These are phyloP conservation scores for Trichoderma semiorbis DNA, from an alignment of 2,329 filamentous ascomycete genomes.

Conservation along the genomic window DNA sequence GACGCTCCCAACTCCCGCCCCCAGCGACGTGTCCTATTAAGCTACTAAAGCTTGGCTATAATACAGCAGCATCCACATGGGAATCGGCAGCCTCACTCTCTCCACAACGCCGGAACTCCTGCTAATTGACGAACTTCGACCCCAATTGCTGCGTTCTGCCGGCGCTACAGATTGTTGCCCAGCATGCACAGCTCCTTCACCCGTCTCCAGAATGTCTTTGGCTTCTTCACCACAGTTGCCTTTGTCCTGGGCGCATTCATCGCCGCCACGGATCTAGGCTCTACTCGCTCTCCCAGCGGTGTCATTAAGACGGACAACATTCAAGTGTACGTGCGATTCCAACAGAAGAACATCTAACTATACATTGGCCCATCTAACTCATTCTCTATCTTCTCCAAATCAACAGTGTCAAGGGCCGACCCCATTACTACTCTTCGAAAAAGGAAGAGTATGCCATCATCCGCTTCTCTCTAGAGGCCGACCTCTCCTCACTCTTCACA, in stretches of 20 bases:
- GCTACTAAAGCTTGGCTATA: background rate
- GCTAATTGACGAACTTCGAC: background rate
- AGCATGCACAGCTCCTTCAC: constrained; percentile 85
- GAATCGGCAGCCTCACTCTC: background rate
- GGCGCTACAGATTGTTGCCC: constrained; percentile 25
- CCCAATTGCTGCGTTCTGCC: background rate
- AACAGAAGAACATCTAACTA: constrained; percentile 25
- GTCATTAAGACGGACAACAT: constrained; percentile 68
- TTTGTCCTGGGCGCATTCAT: constrained; percentile 77
- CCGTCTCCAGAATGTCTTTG: constrained; percentile 87
- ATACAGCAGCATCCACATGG: background rate
- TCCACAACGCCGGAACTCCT: background rate
- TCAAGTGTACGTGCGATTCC: constrained; percentile 66
- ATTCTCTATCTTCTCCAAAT: background rate
- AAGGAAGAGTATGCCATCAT: constrained; percentile 95
- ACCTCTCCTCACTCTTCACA: constrained; percentile 88
- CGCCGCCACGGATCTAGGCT: constrained; percentile 72
- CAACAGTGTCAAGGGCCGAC: constrained; percentile 75
- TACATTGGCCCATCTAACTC: background rate
- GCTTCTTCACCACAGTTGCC: constrained; percentile 94
- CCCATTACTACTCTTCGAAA: constrained; percentile 92
- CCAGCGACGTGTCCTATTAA: constrained; percentile 17
- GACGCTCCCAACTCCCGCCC: background rate
- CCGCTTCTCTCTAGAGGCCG: constrained; percentile 87
- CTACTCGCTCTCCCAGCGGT: constrained; percentile 62